Evolutionary conservation across 1,284 basidiomycete species (phyloP), one percentile per base, ranked within the genome.

Genomic region (Flammula alnicola): DNA sequence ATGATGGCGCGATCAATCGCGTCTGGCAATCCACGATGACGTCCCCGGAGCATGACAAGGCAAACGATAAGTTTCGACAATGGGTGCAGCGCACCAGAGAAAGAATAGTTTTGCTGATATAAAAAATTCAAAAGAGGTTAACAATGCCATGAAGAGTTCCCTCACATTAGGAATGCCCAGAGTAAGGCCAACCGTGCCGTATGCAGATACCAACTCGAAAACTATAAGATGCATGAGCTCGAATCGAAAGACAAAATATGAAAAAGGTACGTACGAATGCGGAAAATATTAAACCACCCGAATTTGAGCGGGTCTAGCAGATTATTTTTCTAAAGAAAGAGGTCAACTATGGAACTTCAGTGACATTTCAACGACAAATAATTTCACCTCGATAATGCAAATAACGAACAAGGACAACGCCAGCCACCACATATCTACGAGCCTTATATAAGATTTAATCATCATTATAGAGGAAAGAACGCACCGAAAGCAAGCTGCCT

Each of bases 121-220:
- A 35, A 20, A 33, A 19, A 33, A 17, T n/a, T 14, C 14, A 37
- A 31, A 23, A 37, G 17, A 22, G 32, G n/a, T 31, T 22, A 29
- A 4, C 0, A 29, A 11, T 4, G 17, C n/a, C 17, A 33, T 22
- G 16, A n/a, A 26, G 12, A 14, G 16, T 17, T 6, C 7, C 68
- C 80, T 63, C 44, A 88, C 86, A n/a, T 69, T 73, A 19, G 84
- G 82, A 29, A 85, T 72, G 6, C 86, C 87, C 5, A 88, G 71
- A 64, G 87, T 93, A 3, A 97, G 77, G 0, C 94, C 95, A 52
- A 97, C 93, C 3, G 89, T 90, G 3, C 93, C 93, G 64, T 96
- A 97, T 0, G 93, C 95, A 12, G 92, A 95, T 5, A 93, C 90
- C 16, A 94, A 66, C 66, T 95, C 93, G 62, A 94, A 95, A 3